Conservation (phyloP, 176 grass and related monocot genomes). For the Ananas comosus region DNA sequence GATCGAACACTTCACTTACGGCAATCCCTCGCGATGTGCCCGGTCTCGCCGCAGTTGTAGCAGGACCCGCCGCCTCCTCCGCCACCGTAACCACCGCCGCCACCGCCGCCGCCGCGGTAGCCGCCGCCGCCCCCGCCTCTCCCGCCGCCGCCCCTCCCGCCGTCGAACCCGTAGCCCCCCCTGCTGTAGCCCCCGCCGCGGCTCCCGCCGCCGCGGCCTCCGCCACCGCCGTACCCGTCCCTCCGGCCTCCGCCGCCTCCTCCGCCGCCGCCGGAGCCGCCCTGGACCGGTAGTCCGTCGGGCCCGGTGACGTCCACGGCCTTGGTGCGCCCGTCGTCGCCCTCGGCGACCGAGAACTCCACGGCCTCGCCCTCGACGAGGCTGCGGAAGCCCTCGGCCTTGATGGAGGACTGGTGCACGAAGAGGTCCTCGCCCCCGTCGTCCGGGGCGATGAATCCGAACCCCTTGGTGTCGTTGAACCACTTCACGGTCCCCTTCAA, state of each 20-base stretch:
- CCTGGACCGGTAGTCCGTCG: constrained; percentile 74
- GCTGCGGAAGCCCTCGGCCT: constrained; percentile 70
- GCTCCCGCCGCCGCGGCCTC: constrained; percentile 28
- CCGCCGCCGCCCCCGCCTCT: neutral
- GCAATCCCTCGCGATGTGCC: constrained; percentile 86
- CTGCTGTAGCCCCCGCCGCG: constrained; percentile 14
- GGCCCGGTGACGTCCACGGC: constrained; percentile 92
- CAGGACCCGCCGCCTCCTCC: constrained; percentile 48
- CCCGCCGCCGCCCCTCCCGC: constrained; percentile 2
- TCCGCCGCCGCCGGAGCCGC: constrained; percentile 15
- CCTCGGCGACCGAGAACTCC: constrained; percentile 47
- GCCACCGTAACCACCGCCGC: constrained; percentile 23
- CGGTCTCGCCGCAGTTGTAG: constrained; percentile 72
- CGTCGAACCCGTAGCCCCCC: constrained; percentile 3
- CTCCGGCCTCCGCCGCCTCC: constrained; percentile 25
- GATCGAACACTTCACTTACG: constrained; percentile 15
- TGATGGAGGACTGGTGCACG: constrained; percentile 95
- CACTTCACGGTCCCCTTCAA: constrained; percentile 71
- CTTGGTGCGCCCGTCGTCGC: constrained; percentile 81
- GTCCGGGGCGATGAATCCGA: constrained; percentile 82
- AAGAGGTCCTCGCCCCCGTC: constrained; percentile 87
- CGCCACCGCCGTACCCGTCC: constrained; percentile 31
- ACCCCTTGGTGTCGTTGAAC: constrained; percentile 95
- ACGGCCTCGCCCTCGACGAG: constrained; percentile 77
- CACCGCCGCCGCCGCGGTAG: constrained; percentile 5